A percentile compares a stretch with the other conserved stretches of the same genome.
These are phyloP conservation scores for Fusarium sp. DNA, from an alignment of 2,329 filamentous ascomycete species.

Conservation along the genomic window DNA sequence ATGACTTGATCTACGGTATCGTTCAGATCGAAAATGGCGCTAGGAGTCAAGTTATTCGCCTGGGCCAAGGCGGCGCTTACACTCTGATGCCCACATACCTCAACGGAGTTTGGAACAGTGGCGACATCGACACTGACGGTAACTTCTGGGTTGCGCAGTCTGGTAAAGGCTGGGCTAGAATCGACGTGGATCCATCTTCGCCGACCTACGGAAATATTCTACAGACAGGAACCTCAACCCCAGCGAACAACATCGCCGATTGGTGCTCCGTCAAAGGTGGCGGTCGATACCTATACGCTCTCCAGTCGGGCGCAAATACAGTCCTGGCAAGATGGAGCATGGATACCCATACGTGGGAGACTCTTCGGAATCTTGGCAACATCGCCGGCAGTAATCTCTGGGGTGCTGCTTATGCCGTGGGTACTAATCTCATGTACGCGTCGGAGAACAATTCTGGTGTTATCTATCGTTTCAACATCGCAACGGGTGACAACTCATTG, in stretches of 20 bases:
- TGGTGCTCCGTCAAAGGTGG: slow-evolving; percentile 7
- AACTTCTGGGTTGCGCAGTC: slow-evolving; percentile 14
- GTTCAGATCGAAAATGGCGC: slow-evolving; percentile 2
- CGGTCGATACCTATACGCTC: slow-evolving; percentile 7
- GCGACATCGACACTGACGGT: slow-evolving; percentile 4
- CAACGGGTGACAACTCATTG: slow-evolving; percentile 3
- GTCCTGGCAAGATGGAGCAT: slow-evolving; percentile 10
- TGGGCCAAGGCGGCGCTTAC: slow-evolving; percentile 11
- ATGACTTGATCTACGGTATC: slow-evolving; percentile 16
- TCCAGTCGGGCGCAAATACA: neutral
- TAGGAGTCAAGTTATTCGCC: slow-evolving; percentile 15
- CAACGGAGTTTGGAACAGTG: slow-evolving; percentile 10
- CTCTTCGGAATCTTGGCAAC: neutral
- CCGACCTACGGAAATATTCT: slow-evolving; percentile 9
- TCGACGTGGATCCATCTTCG: slow-evolving; percentile 13
- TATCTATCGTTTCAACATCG: slow-evolving; percentile 17
- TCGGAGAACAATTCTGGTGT: slow-evolving; percentile 22
- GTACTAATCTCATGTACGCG: slow-evolving; percentile 7
- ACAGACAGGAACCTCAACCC: neutral
- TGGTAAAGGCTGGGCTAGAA: slow-evolving; percentile 13
- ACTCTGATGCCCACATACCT: slow-evolving; percentile 14
- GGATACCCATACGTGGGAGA: slow-evolving; percentile 3
- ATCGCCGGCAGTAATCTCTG: slow-evolving; percentile 13
- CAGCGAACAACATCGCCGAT: neutral
- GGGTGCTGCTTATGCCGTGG: slow-evolving; percentile 22